Percentiles rank a stretch among this genome's conserved stretches.
These are phyloP conservation scores for Nicotiana benthamiana DNA, from an alignment of 257 asterid genomes.

Conservation along the genomic window DNA sequence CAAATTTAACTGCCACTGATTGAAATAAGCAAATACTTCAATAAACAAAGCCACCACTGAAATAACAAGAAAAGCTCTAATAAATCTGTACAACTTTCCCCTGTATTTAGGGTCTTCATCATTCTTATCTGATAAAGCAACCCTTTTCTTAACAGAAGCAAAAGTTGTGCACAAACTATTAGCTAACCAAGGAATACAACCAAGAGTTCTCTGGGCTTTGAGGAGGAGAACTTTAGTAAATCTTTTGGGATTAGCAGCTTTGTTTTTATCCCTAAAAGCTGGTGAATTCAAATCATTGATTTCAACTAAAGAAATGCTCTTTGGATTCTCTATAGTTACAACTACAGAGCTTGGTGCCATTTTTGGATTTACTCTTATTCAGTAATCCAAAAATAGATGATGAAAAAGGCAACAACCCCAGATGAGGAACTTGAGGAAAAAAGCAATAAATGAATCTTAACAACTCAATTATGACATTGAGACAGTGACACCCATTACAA, in stretches of 20 bases:
- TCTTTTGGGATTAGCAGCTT: conserved; percentile 51
- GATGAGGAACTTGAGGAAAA: conserved; percentile 12
- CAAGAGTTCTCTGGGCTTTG: conserved; percentile 50
- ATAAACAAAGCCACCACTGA: conserved; percentile 55
- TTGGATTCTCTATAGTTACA: conserved; percentile 57
- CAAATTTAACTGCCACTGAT: conserved; percentile 58
- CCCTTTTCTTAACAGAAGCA: conserved; percentile 55
- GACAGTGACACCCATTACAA: neutral
- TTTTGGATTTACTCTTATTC: neutral
- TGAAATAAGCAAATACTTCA: conserved; percentile 58
- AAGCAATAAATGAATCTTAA: conserved; percentile 1
- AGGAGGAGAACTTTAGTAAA: conserved; percentile 59
- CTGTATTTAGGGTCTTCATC: conserved; percentile 66
- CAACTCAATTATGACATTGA: neutral
- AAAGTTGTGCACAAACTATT: conserved; percentile 22
- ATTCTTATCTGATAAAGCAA: conserved; percentile 54
- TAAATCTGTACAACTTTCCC: conserved; percentile 59
- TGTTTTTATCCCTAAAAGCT: conserved; percentile 52
- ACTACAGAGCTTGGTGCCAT: conserved; percentile 86
- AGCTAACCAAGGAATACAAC: conserved; percentile 61
- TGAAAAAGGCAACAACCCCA: conserved; percentile 16
- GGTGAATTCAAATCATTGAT: conserved; percentile 27
- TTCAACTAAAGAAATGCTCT: conserved; percentile 43
- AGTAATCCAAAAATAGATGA: neutral
- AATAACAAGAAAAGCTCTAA: conserved; percentile 58